These are phyloP conservation scores for Decorospora gaudefroyi DNA, from an alignment of 2,329 filamentous ascomycete species.

Conservation along the genomic window DNA sequence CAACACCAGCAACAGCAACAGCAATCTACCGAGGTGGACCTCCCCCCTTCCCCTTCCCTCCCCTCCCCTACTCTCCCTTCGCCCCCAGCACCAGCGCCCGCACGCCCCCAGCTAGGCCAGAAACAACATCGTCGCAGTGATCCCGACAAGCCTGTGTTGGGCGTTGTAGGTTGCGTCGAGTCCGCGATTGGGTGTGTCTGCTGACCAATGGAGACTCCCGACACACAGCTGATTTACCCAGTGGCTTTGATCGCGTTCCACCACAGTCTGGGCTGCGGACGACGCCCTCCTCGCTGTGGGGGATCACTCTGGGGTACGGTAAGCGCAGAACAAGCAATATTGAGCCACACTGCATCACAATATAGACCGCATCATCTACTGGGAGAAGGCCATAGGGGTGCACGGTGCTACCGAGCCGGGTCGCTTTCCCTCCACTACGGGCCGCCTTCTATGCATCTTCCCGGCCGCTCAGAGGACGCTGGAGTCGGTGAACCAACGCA, in stretches of 20 bases:
- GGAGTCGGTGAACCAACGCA: slow-evolving; percentile 22
- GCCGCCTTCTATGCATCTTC: slow-evolving; percentile 28
- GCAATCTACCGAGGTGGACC: slow-evolving; percentile 2
- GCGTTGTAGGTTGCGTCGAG: slow-evolving; percentile 15
- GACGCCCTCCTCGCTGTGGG: slow-evolving; percentile 21
- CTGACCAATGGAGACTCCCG: slow-evolving; percentile 22
- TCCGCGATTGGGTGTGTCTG: slow-evolving; percentile 15
- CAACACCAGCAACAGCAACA: neutral
- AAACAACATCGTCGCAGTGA: neutral
- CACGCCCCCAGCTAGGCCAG: neutral
- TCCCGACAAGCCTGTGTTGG: slow-evolving; percentile 3
- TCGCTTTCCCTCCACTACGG: slow-evolving; percentile 19
- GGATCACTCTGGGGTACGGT: slow-evolving; percentile 29
- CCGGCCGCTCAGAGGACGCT: slow-evolving; percentile 21
- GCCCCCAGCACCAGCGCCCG: slow-evolving; percentile 1
- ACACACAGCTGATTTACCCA: slow-evolving; percentile 18
- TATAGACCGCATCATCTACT: slow-evolving; percentile 22
- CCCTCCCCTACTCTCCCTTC: too few species aligned
- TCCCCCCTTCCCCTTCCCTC: too few species aligned
- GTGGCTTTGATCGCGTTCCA: slow-evolving; percentile 27
- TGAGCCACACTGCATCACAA: slow-evolving; percentile 20
- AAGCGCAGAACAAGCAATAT: slow-evolving; percentile 22
- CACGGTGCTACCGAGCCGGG: slow-evolving; percentile 16
- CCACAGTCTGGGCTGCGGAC: slow-evolving; percentile 22
- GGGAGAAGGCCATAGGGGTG: slow-evolving; percentile 5